Conservation (phyloP, 2,329 filamentous ascomycete species). For the Clarireedia paspali region DNA sequence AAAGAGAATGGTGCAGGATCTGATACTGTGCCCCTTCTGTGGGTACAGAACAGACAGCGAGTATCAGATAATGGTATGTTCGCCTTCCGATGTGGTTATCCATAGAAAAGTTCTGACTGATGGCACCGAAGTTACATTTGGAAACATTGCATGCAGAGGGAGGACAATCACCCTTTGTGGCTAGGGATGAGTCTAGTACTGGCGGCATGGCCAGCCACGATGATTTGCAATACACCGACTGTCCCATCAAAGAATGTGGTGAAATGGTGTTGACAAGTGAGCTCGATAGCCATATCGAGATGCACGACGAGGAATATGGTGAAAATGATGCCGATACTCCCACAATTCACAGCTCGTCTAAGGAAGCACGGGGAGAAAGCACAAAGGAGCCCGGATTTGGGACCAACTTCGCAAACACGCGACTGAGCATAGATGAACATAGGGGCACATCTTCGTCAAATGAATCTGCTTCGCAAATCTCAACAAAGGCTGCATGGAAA, state of each 20-base stretch:
- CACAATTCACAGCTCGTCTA: neutral
- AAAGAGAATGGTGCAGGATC: neutral
- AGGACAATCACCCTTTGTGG: constrained; percentile 26
- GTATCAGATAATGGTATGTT: constrained; percentile 33
- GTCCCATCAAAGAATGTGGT: constrained; percentile 49
- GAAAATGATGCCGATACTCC: constrained; percentile 14
- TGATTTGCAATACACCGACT: constrained; percentile 40
- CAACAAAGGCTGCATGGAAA: constrained; percentile 26
- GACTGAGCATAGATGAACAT: constrained; percentile 19
- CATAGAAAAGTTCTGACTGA: constrained; percentile 5
- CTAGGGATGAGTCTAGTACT: constrained; percentile 24
- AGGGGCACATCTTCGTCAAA: constrained; percentile 5
- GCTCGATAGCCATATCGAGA: constrained; percentile 50
- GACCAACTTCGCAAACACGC: constrained; percentile 7
- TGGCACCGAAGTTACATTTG: constrained; percentile 23
- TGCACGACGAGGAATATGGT: constrained; percentile 35
- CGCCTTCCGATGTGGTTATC: constrained; percentile 7
- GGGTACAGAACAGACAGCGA: constrained; percentile 29
- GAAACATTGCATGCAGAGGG: constrained; percentile 27
- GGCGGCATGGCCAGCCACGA: constrained; percentile 20
- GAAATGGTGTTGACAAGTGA: constrained; percentile 47
- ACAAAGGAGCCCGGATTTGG: constrained; percentile 3
- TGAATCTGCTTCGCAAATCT: constrained; percentile 12
- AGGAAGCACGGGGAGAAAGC: neutral
- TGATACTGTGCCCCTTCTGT: constrained; percentile 34